A percentile compares a stretch with the other conserved stretches of the same genome.
Conservation (phyloP, 2,329 filamentous ascomycete genomes). For the Trichoderma guizhouense region DNA sequence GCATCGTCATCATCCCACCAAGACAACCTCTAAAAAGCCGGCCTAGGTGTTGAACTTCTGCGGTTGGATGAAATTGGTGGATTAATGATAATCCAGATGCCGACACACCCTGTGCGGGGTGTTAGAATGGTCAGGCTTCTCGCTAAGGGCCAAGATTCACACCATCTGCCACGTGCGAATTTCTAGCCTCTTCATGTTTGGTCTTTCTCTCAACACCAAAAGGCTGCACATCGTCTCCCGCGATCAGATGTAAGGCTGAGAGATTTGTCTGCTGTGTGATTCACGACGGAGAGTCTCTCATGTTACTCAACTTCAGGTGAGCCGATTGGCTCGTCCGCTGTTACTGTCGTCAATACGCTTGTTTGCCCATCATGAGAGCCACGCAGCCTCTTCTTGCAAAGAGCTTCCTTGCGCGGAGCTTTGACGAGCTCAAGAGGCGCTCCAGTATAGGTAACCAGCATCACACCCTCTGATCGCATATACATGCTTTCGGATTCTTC, state of each 20-base stretch:
- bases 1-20: neutral
- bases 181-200: neutral
- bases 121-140: neutral
- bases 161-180: neutral
- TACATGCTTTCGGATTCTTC: neutral
- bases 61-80: neutral
- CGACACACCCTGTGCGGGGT: neutral
- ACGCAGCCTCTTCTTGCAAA: slow-evolving; percentile 44
- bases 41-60: slow-evolving; percentile 3
- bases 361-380: slow-evolving; percentile 43
- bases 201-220: slow-evolving; percentile 4
- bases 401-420: slow-evolving; percentile 56
- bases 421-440: slow-evolving; percentile 58
- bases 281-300: slow-evolving; percentile 13
- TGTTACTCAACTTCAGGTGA: slow-evolving; percentile 27
- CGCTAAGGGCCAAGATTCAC: neutral
- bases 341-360: neutral
- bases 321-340: slow-evolving; percentile 28
- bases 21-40: neutral
- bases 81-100: slow-evolving; percentile 18
- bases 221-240: neutral
- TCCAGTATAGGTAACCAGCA: slow-evolving; percentile 48
- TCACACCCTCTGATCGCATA: neutral
- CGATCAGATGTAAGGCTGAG: neutral
- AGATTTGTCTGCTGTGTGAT: neutral